Conservation (phyloP, 192 early-diverging fungal species). For the Coemansia sp. region DNA sequence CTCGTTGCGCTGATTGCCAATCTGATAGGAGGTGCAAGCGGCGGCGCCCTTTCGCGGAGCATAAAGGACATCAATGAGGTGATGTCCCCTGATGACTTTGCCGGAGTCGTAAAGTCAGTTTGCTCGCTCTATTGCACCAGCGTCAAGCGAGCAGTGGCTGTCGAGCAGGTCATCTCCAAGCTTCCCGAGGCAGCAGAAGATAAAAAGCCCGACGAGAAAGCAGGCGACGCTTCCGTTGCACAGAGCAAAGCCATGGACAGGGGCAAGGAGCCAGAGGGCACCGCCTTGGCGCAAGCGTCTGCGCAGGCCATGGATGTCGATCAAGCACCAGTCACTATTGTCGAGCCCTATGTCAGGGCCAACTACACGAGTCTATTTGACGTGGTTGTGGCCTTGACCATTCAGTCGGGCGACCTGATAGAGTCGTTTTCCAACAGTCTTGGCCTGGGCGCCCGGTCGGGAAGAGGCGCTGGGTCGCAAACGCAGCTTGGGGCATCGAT, state of each 20-base stretch:
- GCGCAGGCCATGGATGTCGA: constrained; percentile 45
- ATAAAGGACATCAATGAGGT: constrained; percentile 31
- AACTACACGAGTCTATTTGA: constrained; percentile 44
- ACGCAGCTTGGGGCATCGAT: constrained; percentile 18
- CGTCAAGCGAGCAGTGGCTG: constrained; percentile 34
- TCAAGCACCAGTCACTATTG: background rate
- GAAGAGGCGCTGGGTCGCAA: constrained; percentile 5
- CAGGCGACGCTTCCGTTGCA: background rate
- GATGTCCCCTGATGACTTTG: constrained; percentile 34
- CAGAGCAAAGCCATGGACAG: background rate
- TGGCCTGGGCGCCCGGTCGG: constrained; percentile 14
- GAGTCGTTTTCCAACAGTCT: constrained; percentile 53
- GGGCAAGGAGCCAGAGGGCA: constrained; percentile 24
- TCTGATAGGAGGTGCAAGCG: constrained; percentile 37
- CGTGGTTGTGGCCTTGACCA: constrained; percentile 31
- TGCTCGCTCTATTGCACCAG: constrained; percentile 22
- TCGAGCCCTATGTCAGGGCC: constrained; percentile 22
- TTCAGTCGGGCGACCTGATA: constrained; percentile 44
- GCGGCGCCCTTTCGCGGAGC: constrained; percentile 37
- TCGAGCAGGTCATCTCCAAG: constrained; percentile 27
- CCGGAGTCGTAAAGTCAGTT: constrained; percentile 15
- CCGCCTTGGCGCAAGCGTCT: background rate
- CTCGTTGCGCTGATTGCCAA: constrained; percentile 38
- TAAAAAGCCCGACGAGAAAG: constrained; percentile 19
- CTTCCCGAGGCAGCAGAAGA: constrained; percentile 22